phyloP scores from a whole-genome alignment of 129 eudicot genomes.

The Centrapalus pauciflorus region DNA sequence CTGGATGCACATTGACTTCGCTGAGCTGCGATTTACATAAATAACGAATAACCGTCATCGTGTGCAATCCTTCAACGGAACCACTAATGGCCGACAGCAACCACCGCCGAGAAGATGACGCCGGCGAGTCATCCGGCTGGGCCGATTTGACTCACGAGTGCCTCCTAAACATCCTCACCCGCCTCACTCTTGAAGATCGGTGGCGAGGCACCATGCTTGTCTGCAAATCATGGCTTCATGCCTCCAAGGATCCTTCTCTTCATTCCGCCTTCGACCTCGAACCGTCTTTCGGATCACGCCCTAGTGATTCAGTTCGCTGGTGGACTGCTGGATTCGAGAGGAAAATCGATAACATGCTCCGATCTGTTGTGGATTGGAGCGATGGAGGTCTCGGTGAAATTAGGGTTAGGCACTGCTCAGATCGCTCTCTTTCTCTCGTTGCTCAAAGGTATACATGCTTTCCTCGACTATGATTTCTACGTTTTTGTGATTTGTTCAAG shows the following conservation, averaged over 20 bases:
- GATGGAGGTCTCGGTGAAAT: slow-evolving; percentile 50
- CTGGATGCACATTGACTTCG: slow-evolving; percentile 3
- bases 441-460: slow-evolving; percentile 53
- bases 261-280: slow-evolving; percentile 65
- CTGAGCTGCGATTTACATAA: not conserved
- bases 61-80: not conserved
- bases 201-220: slow-evolving; percentile 65
- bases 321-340: slow-evolving; percentile 66
- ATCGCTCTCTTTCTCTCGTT: slow-evolving; percentile 50
- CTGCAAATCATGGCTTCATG: slow-evolving; percentile 80
- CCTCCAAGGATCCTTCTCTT: slow-evolving; percentile 72
- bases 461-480: not conserved
- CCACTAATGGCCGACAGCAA: slow-evolving; percentile 44
- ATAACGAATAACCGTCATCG: not conserved
- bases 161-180: slow-evolving; percentile 68
- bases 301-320: slow-evolving; percentile 55
- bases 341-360: slow-evolving; percentile 62
- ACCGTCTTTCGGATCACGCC: slow-evolving; percentile 43
- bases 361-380: slow-evolving; percentile 57
- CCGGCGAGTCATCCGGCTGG: slow-evolving; percentile 53
- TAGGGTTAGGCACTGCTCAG: slow-evolving; percentile 84
- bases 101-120: slow-evolving; percentile 15
- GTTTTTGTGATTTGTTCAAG: not conserved
- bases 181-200: slow-evolving; percentile 63
- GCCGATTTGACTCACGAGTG: slow-evolving; percentile 86